These are phyloP conservation scores for Podospora pseudocomata DNA, from an alignment of 495 filamentous ascomycete species.

Conservation along the genomic window DNA sequence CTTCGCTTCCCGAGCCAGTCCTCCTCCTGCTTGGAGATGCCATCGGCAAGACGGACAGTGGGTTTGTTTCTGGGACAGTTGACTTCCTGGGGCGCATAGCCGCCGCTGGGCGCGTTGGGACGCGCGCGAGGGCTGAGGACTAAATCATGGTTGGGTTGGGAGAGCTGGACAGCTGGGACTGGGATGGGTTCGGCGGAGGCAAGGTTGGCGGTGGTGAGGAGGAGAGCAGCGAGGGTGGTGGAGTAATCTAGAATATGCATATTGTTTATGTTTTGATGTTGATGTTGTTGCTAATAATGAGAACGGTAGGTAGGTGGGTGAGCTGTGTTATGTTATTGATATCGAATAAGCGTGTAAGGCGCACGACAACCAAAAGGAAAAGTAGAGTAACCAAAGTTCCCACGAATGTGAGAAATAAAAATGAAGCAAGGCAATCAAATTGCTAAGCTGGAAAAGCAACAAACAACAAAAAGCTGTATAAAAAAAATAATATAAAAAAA, in stretches of 20 bases:
- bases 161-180: not conserved
- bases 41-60: constrained; percentile 48
- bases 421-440: not conserved
- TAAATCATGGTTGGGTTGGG: constrained; percentile 6
- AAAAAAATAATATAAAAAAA: not conserved
- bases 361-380: not conserved
- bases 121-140: constrained; percentile 34
- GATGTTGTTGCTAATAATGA: not conserved
- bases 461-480: not conserved
- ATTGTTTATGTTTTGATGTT: not conserved
- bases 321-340: too few species aligned
- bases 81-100: constrained; percentile 53
- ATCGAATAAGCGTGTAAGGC: too few species aligned
- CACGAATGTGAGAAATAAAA: not conserved
- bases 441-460: not conserved
- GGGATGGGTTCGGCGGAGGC: constrained; percentile 23
- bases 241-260: not conserved
- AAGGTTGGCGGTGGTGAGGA: constrained; percentile 10
- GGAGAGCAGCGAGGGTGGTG: constrained; percentile 1
- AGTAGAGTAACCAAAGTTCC: not conserved
- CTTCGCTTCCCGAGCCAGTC: constrained; percentile 59
- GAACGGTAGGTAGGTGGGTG: not conserved
- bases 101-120: constrained; percentile 54
- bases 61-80: constrained; percentile 49
- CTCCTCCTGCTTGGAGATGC: constrained; percentile 63